phyloP scores from a whole-genome alignment of 2,329 filamentous ascomycete genomes.

The Whalleya microplaca region DNA sequence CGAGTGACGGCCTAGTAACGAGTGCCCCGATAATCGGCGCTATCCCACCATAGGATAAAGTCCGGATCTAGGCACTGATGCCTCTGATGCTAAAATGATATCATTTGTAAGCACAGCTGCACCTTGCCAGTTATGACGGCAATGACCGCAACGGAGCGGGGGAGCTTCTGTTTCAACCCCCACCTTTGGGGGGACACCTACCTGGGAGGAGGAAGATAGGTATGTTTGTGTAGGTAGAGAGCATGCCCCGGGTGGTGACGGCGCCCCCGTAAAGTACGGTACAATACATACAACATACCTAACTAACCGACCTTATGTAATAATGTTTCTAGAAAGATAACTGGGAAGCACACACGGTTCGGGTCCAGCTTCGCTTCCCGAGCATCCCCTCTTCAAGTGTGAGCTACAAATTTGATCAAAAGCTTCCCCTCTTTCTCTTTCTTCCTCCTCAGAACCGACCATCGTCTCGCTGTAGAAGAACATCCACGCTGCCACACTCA shows the following conservation, averaged over 20 bases:
- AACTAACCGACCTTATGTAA: background rate
- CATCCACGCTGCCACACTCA: no score
- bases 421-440: conserved; percentile 15
- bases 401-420: conserved; percentile 16
- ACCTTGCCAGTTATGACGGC: conserved; percentile 30
- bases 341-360: conserved; percentile 5
- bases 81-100: conserved; percentile 29
- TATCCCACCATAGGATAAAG: conserved; percentile 6
- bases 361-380: conserved; percentile 15
- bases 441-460: conserved; percentile 11
- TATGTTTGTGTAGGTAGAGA: no score
- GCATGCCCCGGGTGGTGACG: background rate
- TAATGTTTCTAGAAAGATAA: background rate
- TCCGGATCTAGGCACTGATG: conserved; percentile 10
- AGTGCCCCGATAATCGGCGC: conserved; percentile 18
- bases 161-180: conserved; percentile 17
- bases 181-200: conserved; percentile 6
- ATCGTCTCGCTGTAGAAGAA: conserved; percentile 3
- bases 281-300: no score
- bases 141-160: conserved; percentile 28
- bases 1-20: no score
- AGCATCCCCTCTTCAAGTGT: conserved; percentile 17
- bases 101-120: conserved; percentile 34
- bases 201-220: no score
- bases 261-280: background rate